Percentiles rank a stretch among this genome's conserved stretches.
Evolutionary conservation across 805 yeast genomes (phyloP).

Genomic region (Debaryomyces tyrocola): DNA sequence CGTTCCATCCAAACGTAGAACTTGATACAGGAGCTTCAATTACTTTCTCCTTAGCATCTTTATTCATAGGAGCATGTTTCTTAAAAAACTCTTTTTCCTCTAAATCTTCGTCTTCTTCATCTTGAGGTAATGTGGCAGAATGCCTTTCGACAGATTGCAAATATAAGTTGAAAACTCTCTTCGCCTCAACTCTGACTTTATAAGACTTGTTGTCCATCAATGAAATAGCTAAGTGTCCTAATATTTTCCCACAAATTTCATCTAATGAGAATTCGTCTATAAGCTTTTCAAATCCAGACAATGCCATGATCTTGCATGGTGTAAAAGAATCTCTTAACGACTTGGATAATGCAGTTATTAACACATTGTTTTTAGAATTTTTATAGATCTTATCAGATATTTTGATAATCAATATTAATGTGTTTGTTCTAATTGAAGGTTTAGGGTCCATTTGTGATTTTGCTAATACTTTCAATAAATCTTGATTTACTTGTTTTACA

Average conservation of each 20-base stretch:
- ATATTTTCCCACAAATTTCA: conserved; percentile 73
- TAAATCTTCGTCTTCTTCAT: conserved; percentile 36
- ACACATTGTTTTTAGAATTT: conserved; percentile 63
- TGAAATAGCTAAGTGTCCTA: conserved; percentile 84
- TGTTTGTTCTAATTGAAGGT: conserved; percentile 76
- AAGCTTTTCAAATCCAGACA: conserved; percentile 68
- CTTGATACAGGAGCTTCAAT: conserved; percentile 8
- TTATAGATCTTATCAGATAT: conserved; percentile 60
- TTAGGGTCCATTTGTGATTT: conserved; percentile 75
- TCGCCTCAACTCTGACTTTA: conserved; percentile 73
- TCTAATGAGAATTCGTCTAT: conserved; percentile 68
- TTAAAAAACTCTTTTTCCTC: conserved; percentile 40
- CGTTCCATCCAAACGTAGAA: conserved; percentile 36
- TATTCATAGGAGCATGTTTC: conserved; percentile 19
- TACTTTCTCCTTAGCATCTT: conserved; percentile 6
- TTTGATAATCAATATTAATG: conserved; percentile 66
- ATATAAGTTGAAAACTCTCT: conserved; percentile 62
- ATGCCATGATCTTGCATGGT: conserved; percentile 73
- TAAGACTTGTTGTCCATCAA: conserved; percentile 68
- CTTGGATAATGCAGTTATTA: conserved; percentile 84
- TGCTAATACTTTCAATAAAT: conserved; percentile 75
- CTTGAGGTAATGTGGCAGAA: conserved; percentile 32
- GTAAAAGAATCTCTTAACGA: conserved; percentile 77
- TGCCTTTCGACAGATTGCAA: conserved; percentile 38
- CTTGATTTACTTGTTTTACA: conserved; percentile 83